Evolutionary conservation across 2,329 filamentous ascomycete genomes (phyloP), one percentile per base, ranked within the genome.

Genomic region (Aspergillus fumigatus): DNA sequence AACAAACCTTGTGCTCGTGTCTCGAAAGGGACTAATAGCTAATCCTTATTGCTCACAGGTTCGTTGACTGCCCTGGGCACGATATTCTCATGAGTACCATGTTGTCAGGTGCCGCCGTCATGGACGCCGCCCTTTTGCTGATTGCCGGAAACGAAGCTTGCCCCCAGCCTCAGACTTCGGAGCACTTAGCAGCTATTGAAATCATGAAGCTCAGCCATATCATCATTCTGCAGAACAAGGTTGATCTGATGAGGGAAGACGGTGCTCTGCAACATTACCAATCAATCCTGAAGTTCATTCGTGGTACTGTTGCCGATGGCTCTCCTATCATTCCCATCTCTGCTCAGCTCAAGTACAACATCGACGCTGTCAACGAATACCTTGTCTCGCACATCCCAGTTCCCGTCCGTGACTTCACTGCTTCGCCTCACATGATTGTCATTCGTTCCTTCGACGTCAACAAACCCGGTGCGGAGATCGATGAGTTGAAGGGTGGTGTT

Each of bases 71-170:
- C 83, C 94, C 94, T 56, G 94, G 94, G 77, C 94, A 99, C 90
- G 94, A 99, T 80, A 99, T 99, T 92, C 92, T 99, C 76, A 99
- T 99, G 94, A 97, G 93, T 79, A 99, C 94, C 69, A 99, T 99
- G 94, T 88, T 99, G 83, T 99, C 94, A 72, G 94, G 94, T 72
- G 94, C 94, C 68, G 94, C 94, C 63, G 94, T 99, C 84, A 99
- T 99, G 94, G 94, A 99, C 78, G 94, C 94, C 63, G 94, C 94
- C 19, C 85, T 99, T 59, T 86, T 99, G 55, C 84, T 99, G 54
- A 97, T 99, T 73, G 94, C 94, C 60, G 94, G 94, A 75, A 99
- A 99, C 80, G 94, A 99, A 88, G 87, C 90, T 52, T 97, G 94
- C 81, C 94, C 94, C 35, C 94, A 99, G 78, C 94, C 94, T 51